These are phyloP conservation scores for Paramecium primaurelia DNA, from an alignment of 73 alveolate species.

Conservation along the genomic window DNA sequence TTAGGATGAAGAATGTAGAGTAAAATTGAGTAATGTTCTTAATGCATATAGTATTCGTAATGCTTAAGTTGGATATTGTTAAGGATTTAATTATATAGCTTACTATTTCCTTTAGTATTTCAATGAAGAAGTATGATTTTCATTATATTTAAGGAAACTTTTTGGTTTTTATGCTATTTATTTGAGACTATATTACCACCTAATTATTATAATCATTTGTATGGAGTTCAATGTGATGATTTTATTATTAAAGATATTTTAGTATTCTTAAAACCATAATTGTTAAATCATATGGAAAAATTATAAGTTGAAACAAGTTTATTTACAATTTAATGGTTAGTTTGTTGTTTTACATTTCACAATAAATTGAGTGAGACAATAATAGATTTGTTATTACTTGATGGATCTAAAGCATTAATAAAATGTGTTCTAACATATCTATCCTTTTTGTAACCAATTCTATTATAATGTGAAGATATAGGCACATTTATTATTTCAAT, in stretches of 20 bases:
- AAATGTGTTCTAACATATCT: neutral
- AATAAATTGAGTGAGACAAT: neutral
- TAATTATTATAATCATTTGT: conserved; percentile 40
- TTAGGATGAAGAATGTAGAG: neutral
- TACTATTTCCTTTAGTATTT: neutral
- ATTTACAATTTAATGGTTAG: conserved; percentile 44
- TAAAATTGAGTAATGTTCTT: neutral
- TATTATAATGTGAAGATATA: neutral
- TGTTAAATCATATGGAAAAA: neutral
- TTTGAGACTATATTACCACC: conserved; percentile 57
- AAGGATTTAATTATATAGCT: conserved; percentile 58
- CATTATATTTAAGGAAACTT: conserved; percentile 23
- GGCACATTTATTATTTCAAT: neutral
- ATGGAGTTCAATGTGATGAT: conserved; percentile 56
- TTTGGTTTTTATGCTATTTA: conserved; percentile 47
- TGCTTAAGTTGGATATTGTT: conserved; percentile 48
- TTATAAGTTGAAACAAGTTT: conserved; percentile 34
- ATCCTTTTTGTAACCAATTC: neutral
- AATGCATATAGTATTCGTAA: conserved; percentile 54
- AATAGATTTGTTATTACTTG: neutral
- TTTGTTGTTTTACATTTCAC: conserved; percentile 47
- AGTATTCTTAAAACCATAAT: neutral
- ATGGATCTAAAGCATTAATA: conserved; percentile 5
- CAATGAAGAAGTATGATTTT: conserved; percentile 17
- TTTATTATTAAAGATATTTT: conserved; percentile 8